These are phyloP conservation scores for Tricholoma sp. DNA, from an alignment of 768 basidiomycete species.

Conservation along the genomic window DNA sequence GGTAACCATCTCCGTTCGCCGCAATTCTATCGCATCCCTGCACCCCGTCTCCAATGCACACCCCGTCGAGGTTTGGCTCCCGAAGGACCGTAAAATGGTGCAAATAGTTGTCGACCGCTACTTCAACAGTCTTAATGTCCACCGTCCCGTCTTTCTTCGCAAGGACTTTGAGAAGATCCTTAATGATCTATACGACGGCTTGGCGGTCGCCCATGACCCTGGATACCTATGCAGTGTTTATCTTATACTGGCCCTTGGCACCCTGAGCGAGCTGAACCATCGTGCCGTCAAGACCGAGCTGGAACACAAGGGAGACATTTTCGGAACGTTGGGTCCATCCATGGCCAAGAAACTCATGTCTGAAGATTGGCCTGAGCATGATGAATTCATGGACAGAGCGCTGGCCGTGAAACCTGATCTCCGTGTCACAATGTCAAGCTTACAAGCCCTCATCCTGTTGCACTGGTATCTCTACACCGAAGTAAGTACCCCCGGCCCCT, in stretches of 20 bases:
- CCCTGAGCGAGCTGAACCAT: constrained; percentile 77
- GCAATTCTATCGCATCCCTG: constrained; percentile 34
- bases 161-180: constrained; percentile 63
- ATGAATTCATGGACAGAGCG: constrained; percentile 81
- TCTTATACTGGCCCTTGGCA: constrained; percentile 74
- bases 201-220: constrained; percentile 52
- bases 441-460: constrained; percentile 78
- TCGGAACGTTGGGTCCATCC: constrained; percentile 29
- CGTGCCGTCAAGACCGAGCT: constrained; percentile 51
- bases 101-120: constrained; percentile 62
- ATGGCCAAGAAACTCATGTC: constrained; percentile 61
- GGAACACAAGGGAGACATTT: constrained; percentile 29
- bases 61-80: constrained; percentile 60
- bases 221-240: constrained; percentile 79
- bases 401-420: constrained; percentile 76
- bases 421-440: constrained; percentile 73
- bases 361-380: constrained; percentile 70
- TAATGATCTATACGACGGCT: constrained; percentile 59
- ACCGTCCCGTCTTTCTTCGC: constrained; percentile 72
- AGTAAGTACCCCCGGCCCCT: constrained; percentile 33
- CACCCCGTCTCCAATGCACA: constrained; percentile 27
- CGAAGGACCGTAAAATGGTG: constrained; percentile 69
- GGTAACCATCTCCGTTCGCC: constrained; percentile 49
- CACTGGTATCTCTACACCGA: constrained; percentile 92
- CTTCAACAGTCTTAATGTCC: constrained; percentile 71